Evolutionary conservation across 495 filamentous ascomycete genomes (phyloP).

Genomic region (Lophiostoma macrostomum): DNA sequence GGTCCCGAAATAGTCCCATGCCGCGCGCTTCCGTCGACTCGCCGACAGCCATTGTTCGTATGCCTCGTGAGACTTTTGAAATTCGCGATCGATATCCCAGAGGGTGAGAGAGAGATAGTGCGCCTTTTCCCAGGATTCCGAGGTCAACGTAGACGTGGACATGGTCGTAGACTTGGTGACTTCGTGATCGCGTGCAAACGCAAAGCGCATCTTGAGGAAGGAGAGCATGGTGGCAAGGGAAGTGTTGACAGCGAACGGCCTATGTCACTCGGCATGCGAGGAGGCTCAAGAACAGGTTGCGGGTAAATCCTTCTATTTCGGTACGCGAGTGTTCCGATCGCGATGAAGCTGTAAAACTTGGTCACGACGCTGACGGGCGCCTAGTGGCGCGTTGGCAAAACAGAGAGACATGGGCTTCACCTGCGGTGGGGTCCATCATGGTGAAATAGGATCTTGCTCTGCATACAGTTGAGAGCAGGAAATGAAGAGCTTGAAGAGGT

Average conservation of each 20-base stretch:
- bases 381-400: constrained; percentile 13
- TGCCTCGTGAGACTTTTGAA: constrained; percentile 22
- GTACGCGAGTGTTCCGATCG: too few relatives aligned
- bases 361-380: not conserved
- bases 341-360: constrained; percentile 26
- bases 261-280: not conserved
- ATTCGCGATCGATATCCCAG: constrained; percentile 31
- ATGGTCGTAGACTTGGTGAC: not conserved
- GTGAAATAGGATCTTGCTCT: too few relatives aligned
- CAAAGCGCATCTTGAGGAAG: too few relatives aligned
- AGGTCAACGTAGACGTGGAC: too few relatives aligned
- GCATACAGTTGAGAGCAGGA: constrained; percentile 5
- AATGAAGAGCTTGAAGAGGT: not conserved
- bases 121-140: constrained; percentile 14
- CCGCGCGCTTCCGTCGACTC: not conserved
- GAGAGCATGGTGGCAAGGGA: not conserved
- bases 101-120: constrained; percentile 18
- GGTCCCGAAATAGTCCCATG: constrained; percentile 8
- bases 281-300: not conserved
- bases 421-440: too few relatives aligned
- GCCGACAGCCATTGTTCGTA: constrained; percentile 22
- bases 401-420: too few relatives aligned
- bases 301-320: constrained; percentile 18
- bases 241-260: not conserved
- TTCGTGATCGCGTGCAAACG: not conserved